phyloP scores from a whole-genome alignment of 495 filamentous ascomycete species.

The Aspergillus bertholletiae region DNA sequence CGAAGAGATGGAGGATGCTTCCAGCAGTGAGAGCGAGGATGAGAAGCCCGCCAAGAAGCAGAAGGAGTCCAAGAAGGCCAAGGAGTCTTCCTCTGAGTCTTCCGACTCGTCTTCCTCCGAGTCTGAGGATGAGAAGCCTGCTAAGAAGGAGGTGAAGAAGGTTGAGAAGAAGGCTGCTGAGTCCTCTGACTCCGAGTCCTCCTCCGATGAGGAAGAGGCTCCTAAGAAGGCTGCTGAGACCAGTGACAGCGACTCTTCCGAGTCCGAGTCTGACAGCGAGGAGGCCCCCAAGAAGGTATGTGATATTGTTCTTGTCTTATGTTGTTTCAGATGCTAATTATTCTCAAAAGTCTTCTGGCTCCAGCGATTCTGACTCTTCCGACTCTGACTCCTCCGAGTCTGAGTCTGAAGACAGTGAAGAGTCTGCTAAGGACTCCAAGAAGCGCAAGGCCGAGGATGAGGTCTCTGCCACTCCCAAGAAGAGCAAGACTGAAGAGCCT shows the following conservation, averaged over 20 bases:
- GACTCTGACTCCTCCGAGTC: constrained; percentile 50
- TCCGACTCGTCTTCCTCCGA: constrained; percentile 21
- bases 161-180: constrained; percentile 6
- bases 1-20: constrained; percentile 26
- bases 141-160: constrained; percentile 20
- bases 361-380: constrained; percentile 32
- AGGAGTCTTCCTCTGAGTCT: constrained; percentile 20
- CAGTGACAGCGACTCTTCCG: constrained; percentile 44
- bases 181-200: constrained; percentile 10
- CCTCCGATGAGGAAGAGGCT: constrained; percentile 28
- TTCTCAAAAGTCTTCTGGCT: constrained; percentile 24
- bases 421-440: constrained; percentile 57
- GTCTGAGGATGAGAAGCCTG: constrained; percentile 31
- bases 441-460: constrained; percentile 87
- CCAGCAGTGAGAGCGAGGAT: constrained; percentile 26
- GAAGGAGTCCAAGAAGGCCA: constrained; percentile 17
- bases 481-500: constrained; percentile 72
- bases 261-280: constrained; percentile 48
- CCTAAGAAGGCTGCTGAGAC: constrained; percentile 41
- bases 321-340: constrained; percentile 1
- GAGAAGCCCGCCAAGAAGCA: constrained; percentile 16
- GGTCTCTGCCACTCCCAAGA: constrained; percentile 65
- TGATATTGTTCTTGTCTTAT: constrained; percentile 3
- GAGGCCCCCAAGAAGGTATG: constrained; percentile 40
- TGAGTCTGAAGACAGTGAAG: constrained; percentile 43